These are phyloP conservation scores for Candida hungchunana DNA, from an alignment of 805 yeast genomes.

Conservation along the genomic window DNA sequence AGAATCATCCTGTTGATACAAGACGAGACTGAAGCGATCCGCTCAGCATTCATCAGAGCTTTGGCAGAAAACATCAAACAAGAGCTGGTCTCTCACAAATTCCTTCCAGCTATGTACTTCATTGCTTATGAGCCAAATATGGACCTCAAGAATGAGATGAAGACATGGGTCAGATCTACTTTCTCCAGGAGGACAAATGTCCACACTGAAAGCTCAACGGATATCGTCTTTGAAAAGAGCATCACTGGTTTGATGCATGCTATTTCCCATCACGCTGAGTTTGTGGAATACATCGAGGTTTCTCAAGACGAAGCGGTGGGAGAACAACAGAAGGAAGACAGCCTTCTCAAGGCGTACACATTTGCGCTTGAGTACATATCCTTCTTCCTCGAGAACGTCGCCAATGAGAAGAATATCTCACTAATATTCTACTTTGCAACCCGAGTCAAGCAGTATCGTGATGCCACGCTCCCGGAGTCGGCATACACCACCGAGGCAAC, in stretches of 20 bases:
- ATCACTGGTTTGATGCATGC: slow-evolving; percentile 65
- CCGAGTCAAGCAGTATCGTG: slow-evolving; percentile 74
- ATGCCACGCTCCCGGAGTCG: slow-evolving; percentile 31
- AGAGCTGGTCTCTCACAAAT: slow-evolving; percentile 57
- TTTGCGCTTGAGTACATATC: slow-evolving; percentile 58
- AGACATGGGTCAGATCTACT: slow-evolving; percentile 70
- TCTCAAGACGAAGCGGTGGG: slow-evolving; percentile 5
- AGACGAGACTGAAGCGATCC: slow-evolving; percentile 58
- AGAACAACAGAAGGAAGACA: slow-evolving; percentile 6
- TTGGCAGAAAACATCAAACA: slow-evolving; percentile 49
- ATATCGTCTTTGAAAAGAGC: slow-evolving; percentile 58
- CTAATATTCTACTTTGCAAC: slow-evolving; percentile 71
- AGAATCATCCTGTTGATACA: slow-evolving; percentile 56
- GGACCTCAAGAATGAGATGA: slow-evolving; percentile 43
- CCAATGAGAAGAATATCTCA: slow-evolving; percentile 63
- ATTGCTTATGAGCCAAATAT: slow-evolving; percentile 71
- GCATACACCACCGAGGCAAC: slow-evolving; percentile 30
- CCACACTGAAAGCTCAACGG: slow-evolving; percentile 30
- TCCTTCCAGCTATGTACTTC: slow-evolving; percentile 64
- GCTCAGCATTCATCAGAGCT: slow-evolving; percentile 45
- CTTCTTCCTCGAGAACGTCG: slow-evolving; percentile 56
- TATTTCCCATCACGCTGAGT: slow-evolving; percentile 72
- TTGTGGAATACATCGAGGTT: slow-evolving; percentile 36
- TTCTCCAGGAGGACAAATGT: slow-evolving; percentile 29
- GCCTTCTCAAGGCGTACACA: slow-evolving; percentile 39